These are phyloP conservation scores for Podosphaera aphanis DNA, from an alignment of 2,329 filamentous ascomycete species.

Conservation along the genomic window DNA sequence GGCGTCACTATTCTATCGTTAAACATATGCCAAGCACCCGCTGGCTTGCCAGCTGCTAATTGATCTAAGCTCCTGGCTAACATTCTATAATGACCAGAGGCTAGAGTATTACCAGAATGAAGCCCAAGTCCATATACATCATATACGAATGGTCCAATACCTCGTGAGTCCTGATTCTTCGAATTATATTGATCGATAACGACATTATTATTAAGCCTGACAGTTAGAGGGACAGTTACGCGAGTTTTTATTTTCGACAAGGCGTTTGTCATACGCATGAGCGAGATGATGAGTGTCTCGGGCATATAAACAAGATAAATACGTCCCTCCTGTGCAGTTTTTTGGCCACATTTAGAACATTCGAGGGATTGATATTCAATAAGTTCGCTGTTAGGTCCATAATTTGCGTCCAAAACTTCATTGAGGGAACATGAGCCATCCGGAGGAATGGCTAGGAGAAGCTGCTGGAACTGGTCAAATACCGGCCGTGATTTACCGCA, in stretches of 20 bases:
- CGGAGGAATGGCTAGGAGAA: background rate
- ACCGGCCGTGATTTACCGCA: background rate
- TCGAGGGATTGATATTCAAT: conserved; percentile 1
- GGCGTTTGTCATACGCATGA: conserved; percentile 2
- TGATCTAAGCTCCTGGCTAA: conserved; percentile 7
- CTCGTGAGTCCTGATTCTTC: conserved; percentile 13
- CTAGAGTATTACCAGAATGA: conserved; percentile 7
- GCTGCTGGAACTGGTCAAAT: conserved; percentile 1
- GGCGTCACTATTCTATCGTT: conserved; percentile 4
- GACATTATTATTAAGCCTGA: conserved; percentile 22
- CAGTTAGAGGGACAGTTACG: conserved; percentile 1
- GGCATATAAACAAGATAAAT: conserved; percentile 3
- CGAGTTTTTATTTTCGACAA: background rate
- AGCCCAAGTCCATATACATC: conserved; percentile 63
- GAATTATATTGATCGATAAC: conserved; percentile 17
- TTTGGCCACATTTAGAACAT: background rate
- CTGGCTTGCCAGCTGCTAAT: background rate
- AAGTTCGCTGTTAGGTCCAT: background rate
- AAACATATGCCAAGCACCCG: conserved; percentile 6
- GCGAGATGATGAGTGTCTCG: conserved; percentile 3
- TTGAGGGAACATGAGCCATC: background rate
- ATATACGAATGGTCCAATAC: conserved; percentile 43
- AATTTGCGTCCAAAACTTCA: background rate
- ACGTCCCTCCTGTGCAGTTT: background rate
- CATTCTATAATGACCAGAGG: conserved; percentile 10